These are phyloP conservation scores for Triangularia setosa DNA, from an alignment of 2,329 filamentous ascomycete species.

Conservation along the genomic window DNA sequence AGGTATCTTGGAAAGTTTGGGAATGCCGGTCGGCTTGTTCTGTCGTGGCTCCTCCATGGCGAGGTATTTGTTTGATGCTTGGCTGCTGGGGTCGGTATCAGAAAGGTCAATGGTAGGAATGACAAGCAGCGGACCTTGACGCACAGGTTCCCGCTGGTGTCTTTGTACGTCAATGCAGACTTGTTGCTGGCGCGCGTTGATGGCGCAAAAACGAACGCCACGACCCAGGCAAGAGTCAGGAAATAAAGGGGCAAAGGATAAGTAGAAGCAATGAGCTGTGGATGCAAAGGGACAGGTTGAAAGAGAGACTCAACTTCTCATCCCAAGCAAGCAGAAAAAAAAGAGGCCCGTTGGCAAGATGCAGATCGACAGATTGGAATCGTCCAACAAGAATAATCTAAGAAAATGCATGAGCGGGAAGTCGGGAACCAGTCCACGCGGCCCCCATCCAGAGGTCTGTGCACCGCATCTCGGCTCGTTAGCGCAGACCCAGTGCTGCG, in stretches of 20 bases:
- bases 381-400: background rate
- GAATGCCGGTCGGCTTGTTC: constrained; percentile 22
- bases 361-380: background rate
- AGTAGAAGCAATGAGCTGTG: background rate
- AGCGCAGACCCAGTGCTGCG: background rate
- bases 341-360: background rate
- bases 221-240: background rate
- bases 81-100: background rate
- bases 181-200: constrained; percentile 7
- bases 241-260: background rate
- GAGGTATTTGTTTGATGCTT: background rate
- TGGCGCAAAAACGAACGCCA: constrained; percentile 2
- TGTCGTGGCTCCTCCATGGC: constrained; percentile 24
- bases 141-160: constrained; percentile 13
- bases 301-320: no score
- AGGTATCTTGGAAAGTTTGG: constrained; percentile 26
- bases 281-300: background rate
- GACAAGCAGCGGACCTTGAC: background rate
- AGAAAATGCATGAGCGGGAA: background rate
- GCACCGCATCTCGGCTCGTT: background rate
- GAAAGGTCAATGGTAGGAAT: background rate
- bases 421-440: background rate
- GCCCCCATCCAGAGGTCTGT: background rate
- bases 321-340: background rate
- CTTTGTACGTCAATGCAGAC: background rate